Conservation (phyloP, 2,329 filamentous ascomycete genomes). For the Ceratocystis destructans region DNA sequence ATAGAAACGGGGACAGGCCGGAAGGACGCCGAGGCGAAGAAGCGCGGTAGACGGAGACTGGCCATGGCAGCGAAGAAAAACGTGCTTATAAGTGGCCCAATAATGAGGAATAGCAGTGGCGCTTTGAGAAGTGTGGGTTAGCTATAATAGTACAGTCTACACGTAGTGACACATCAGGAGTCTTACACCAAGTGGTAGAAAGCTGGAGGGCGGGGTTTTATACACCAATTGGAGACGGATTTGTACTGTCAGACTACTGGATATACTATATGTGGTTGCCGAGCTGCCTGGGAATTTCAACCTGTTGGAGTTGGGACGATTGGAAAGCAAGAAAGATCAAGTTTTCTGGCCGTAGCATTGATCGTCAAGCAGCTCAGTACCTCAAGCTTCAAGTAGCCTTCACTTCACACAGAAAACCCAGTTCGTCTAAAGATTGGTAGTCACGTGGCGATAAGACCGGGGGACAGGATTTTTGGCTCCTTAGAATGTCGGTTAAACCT, state of each 20-base stretch:
- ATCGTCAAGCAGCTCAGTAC: too few relatives aligned
- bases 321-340: too few relatives aligned
- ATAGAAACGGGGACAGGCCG: background rate
- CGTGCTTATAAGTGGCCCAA: background rate
- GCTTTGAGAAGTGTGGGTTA: background rate
- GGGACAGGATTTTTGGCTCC: too few relatives aligned
- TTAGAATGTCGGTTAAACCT: background rate
- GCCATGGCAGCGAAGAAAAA: background rate
- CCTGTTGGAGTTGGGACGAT: background rate
- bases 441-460: conserved; percentile 11
- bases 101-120: background rate
- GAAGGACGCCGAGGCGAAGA: conserved; percentile 6
- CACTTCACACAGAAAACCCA: conserved; percentile 5
- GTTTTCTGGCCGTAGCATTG: too few relatives aligned
- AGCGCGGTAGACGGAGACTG: conserved; percentile 9
- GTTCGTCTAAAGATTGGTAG: background rate
- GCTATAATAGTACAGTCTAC: background rate
- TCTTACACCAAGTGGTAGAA: background rate
- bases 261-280: background rate
- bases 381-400: background rate
- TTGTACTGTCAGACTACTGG: background rate
- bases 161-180: too few relatives aligned
- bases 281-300: background rate
- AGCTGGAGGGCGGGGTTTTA: background rate
- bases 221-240: background rate